Evolutionary conservation across 2,329 filamentous ascomycete genomes (phyloP).

Genomic region (Arthrobotrys entomopaga): DNA sequence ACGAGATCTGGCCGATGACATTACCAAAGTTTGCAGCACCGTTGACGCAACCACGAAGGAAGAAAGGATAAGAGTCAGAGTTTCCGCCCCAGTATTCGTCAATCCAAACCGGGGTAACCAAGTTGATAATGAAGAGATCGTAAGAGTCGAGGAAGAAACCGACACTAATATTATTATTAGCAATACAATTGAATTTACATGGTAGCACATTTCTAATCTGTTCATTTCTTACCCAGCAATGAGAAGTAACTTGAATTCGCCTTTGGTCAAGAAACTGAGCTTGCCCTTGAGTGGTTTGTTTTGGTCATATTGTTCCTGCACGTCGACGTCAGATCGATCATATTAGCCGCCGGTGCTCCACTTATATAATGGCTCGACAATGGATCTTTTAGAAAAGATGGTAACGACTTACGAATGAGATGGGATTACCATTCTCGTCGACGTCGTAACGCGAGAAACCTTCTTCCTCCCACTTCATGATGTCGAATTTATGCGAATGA

Average conservation of each 20-base stretch:
- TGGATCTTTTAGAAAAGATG: no score
- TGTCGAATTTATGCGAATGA: conserved; percentile 15
- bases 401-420: conserved; percentile 41
- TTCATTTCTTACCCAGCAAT: conserved; percentile 41
- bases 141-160: conserved; percentile 92
- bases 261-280: conserved; percentile 39
- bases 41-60: conserved; percentile 53
- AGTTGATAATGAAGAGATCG: conserved; percentile 78
- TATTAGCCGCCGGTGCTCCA: conserved; percentile 5
- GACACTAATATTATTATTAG: conserved; percentile 65
- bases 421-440: conserved; percentile 46
- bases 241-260: conserved; percentile 37
- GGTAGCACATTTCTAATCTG: no score
- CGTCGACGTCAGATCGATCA: neutral
- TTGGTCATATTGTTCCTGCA: conserved; percentile 45
- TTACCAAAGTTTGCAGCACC: conserved; percentile 68
- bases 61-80: conserved; percentile 32
- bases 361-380: no score
- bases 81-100: conserved; percentile 54
- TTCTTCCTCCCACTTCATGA: conserved; percentile 54
- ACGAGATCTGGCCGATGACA: conserved; percentile 82
- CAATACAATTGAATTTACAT: neutral
- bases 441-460: conserved; percentile 52
- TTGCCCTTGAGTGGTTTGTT: conserved; percentile 33
- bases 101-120: conserved; percentile 67